A percentile compares a stretch with the other conserved stretches of the same genome.
These are phyloP conservation scores for Alternaria consortialis DNA, from an alignment of 2,329 filamentous ascomycete species.

Conservation along the genomic window DNA sequence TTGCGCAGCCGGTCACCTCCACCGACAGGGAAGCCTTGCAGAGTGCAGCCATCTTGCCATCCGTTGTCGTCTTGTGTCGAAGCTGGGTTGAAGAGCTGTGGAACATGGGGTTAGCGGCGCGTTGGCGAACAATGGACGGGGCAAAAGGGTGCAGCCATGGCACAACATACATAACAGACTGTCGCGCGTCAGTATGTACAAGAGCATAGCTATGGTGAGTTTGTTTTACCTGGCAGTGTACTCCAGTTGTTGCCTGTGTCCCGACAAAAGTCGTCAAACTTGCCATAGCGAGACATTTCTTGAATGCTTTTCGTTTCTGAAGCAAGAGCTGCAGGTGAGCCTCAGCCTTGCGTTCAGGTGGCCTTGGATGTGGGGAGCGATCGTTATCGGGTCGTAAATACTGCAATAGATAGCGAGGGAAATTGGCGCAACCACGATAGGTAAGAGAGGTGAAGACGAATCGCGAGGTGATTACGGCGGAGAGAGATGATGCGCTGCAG, in stretches of 20 bases:
- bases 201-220: slow-evolving; percentile 14
- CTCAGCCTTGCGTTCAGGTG: slow-evolving; percentile 32
- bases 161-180: slow-evolving; percentile 60
- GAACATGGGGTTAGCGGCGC: slow-evolving; percentile 39
- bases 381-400: slow-evolving; percentile 13
- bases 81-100: slow-evolving; percentile 70
- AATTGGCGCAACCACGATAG: slow-evolving; percentile 19
- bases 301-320: slow-evolving; percentile 37
- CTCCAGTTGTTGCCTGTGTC: slow-evolving; percentile 56
- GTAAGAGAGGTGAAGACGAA: slow-evolving; percentile 16
- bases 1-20: slow-evolving; percentile 76
- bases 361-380: slow-evolving; percentile 20
- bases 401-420: slow-evolving; percentile 12
- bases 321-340: slow-evolving; percentile 24
- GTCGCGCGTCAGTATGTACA: slow-evolving; percentile 34
- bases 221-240: slow-evolving; percentile 51
- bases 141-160: slow-evolving; percentile 15
- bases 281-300: slow-evolving; percentile 41
- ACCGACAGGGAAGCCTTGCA: slow-evolving; percentile 78
- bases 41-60: slow-evolving; percentile 71
- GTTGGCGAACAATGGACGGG: slow-evolving; percentile 19
- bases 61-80: slow-evolving; percentile 69
- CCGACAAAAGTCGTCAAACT: slow-evolving; percentile 59
- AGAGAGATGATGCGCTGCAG: slow-evolving; percentile 34
- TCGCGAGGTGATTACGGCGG: slow-evolving; percentile 14